These are phyloP conservation scores for Penicillium capsulatum DNA, from an alignment of 2,329 filamentous ascomycete species.

Conservation along the genomic window DNA sequence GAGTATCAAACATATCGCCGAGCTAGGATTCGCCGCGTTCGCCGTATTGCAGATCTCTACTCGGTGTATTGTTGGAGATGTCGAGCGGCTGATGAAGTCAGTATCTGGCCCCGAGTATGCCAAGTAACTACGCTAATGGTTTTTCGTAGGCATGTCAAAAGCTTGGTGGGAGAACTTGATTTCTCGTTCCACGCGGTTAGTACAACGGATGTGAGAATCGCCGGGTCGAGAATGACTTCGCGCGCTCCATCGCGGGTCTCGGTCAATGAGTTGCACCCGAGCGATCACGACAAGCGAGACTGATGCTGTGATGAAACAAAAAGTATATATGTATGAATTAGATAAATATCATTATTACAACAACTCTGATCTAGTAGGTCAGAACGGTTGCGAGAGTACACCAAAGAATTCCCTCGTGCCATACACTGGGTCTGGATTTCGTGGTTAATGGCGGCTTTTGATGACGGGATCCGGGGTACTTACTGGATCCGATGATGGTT, in stretches of 20 bases:
- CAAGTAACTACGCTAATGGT: conserved; percentile 14
- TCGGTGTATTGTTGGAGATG: conserved; percentile 64
- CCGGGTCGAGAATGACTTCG: conserved; percentile 19
- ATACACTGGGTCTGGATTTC: too few species aligned
- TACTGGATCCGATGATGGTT: too few species aligned
- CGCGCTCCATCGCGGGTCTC: conserved; percentile 23
- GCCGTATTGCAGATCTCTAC: conserved; percentile 70
- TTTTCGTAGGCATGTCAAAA: conserved; percentile 52
- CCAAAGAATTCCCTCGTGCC: too few species aligned
- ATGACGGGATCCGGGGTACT: too few species aligned
- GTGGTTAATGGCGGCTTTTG: too few species aligned
- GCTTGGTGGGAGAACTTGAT: conserved; percentile 69
- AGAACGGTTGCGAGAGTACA: too few species aligned
- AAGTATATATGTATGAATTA: too few species aligned
- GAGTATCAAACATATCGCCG: conserved; percentile 60
- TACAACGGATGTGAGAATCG: conserved; percentile 25
- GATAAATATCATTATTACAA: too few species aligned
- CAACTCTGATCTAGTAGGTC: too few species aligned
- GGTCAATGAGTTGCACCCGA: conserved; percentile 19
- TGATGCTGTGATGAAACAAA: conserved; percentile 10
- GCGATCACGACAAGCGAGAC: conserved; percentile 29
- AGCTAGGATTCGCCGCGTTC: conserved; percentile 71
- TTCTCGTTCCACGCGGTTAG: conserved; percentile 62
- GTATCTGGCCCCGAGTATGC: too few species aligned
- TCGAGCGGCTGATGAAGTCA: conserved; percentile 57